phyloP scores from a whole-genome alignment of 1,139 yeast species.

The Hyphopichia khmerensis region DNA sequence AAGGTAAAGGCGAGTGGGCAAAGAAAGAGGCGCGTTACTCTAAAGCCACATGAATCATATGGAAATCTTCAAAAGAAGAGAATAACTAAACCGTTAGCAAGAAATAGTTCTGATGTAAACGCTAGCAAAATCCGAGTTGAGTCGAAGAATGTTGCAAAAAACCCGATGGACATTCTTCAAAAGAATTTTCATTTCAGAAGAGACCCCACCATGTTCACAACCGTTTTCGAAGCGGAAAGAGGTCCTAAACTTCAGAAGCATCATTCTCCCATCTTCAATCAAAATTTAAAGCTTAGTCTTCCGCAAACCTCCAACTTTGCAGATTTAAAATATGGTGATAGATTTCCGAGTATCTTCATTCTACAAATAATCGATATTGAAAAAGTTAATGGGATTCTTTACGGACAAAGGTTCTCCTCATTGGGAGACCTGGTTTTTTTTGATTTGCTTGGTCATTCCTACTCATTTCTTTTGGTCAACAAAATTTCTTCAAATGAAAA shows the following conservation, averaged over 20 bases:
- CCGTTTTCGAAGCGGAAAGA: slow-evolving; percentile 40
- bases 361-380: slow-evolving; percentile 18
- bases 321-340: not conserved
- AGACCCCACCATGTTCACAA: slow-evolving; percentile 31
- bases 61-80: not conserved
- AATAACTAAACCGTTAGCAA: not conserved
- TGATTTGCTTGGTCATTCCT: slow-evolving; percentile 18
- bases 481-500: slow-evolving; percentile 16
- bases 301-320: not conserved
- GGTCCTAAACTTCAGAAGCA: slow-evolving; percentile 2
- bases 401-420: slow-evolving; percentile 22
- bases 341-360: slow-evolving; percentile 14
- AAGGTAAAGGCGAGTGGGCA: not conserved
- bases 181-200: slow-evolving; percentile 12
- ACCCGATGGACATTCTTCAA: not conserved
- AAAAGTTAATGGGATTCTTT: slow-evolving; percentile 18
- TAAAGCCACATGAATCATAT: not conserved
- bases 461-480: slow-evolving; percentile 26
- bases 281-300: not conserved
- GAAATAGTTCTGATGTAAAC: not conserved
- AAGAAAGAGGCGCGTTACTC: too few species aligned
- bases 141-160: not conserved
- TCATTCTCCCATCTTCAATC: not conserved
- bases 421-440: slow-evolving; percentile 19
- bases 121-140: not conserved